phyloP scores from a whole-genome alignment of 2,329 filamentous ascomycete genomes.

The Aspergillus fijiensis region DNA sequence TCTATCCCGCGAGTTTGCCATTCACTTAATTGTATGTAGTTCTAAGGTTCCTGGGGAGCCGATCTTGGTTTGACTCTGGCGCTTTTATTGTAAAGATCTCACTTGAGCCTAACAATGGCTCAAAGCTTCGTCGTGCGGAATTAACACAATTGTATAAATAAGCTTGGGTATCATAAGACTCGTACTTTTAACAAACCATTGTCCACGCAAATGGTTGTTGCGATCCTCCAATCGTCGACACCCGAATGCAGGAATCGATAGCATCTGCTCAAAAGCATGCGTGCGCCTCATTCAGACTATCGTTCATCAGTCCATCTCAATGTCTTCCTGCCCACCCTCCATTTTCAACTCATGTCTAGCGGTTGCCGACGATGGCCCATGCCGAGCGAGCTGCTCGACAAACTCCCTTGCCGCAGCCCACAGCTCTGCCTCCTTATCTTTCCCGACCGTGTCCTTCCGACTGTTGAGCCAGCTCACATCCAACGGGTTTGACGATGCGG shows the following conservation, averaged over 20 bases:
- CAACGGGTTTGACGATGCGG: conserved; percentile 55
- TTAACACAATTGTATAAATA: conserved; percentile 5
- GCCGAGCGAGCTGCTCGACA: conserved; percentile 40
- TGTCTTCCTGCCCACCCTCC: conserved; percentile 29
- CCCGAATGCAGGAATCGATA: neutral
- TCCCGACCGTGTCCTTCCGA: conserved; percentile 74
- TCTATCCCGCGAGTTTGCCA: conserved; percentile 2
- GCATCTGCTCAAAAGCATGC: neutral
- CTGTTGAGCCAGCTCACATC: conserved; percentile 91
- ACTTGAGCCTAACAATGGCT: neutral
- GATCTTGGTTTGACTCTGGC: conserved; percentile 1
- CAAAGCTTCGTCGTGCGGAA: neutral
- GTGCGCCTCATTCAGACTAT: neutral
- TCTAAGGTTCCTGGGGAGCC: conserved; percentile 18
- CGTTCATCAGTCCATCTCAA: conserved; percentile 41
- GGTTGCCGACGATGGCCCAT: conserved; percentile 21
- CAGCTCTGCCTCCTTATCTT: conserved; percentile 79
- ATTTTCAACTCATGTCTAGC: conserved; percentile 12
- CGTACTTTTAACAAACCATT: neutral
- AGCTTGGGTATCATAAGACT: conserved; percentile 24
- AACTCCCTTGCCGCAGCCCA: conserved; percentile 63
- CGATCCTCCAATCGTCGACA: neutral
- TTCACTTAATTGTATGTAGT: conserved; percentile 17
- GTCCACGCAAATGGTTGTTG: neutral
- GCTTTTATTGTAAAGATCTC: neutral